Evolutionary conservation across 768 basidiomycete genomes (phyloP).

Genomic region (Auriscalpium microsporum): DNA sequence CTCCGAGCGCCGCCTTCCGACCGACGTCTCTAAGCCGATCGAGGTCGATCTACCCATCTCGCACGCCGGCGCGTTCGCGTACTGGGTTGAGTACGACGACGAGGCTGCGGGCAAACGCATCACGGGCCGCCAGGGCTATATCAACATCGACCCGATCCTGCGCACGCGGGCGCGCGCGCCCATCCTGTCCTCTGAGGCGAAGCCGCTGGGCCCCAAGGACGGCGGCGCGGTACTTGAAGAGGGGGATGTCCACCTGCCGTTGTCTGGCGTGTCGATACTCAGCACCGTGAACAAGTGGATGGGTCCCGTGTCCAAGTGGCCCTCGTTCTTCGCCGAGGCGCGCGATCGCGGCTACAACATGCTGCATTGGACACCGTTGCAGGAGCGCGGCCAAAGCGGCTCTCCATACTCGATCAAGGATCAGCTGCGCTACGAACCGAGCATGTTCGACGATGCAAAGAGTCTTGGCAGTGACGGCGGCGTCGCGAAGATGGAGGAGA

Average conservation of each 20-base stretch:
- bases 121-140: slow-evolving; percentile 85
- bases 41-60: slow-evolving; percentile 94
- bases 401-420: slow-evolving; percentile 93
- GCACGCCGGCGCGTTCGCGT: slow-evolving; percentile 92
- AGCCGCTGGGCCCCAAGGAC: slow-evolving; percentile 41
- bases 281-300: slow-evolving; percentile 98
- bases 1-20: slow-evolving; percentile 72
- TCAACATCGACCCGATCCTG: slow-evolving; percentile 92
- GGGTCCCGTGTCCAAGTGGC: slow-evolving; percentile 77
- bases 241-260: slow-evolving; percentile 58
- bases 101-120: slow-evolving; percentile 49
- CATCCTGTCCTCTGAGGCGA: slow-evolving; percentile 53
- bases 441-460: slow-evolving; percentile 44
- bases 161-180: slow-evolving; percentile 61
- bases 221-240: slow-evolving; percentile 45
- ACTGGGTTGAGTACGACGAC: slow-evolving; percentile 88
- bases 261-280: slow-evolving; percentile 83
- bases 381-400: slow-evolving; percentile 80
- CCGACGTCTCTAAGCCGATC: slow-evolving; percentile 83
- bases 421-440: slow-evolving; percentile 77
- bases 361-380: slow-evolving; percentile 94
- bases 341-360: slow-evolving; percentile 92
- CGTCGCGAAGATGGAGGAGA: slow-evolving; percentile 47
- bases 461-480: slow-evolving; percentile 40
- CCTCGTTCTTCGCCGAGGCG: slow-evolving; percentile 71